Evolutionary conservation across 495 filamentous ascomycete species (phyloP), one percentile per base, ranked within the genome.

Genomic region (Trichoderma reesei): DNA sequence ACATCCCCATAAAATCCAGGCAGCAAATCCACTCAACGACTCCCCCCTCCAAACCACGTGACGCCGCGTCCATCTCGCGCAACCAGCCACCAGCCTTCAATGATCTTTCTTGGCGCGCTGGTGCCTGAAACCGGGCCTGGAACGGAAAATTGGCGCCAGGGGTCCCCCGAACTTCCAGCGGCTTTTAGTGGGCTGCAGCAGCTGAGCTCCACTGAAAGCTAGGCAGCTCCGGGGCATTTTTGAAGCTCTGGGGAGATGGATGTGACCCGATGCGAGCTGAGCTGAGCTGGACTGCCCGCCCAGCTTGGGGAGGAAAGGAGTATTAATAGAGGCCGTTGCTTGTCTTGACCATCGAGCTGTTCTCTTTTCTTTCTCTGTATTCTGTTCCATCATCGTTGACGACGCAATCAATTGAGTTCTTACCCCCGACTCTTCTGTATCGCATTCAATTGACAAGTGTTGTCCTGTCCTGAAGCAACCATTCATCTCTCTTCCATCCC

Each of bases 171-270:
- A 26, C 51, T 26, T 13, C 51, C 20, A 14, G 7, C 3, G 46
- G n/a, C n/a, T n/a, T n/a, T 18, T n/a, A 13, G 16, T 3, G 16
- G 31, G 46, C n/a, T 14, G 46, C 46, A 20, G n/a, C 51, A 26
- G 20, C 11, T 9, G 31, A 33, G 51, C 51, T 56, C 51, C 51
- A 56, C 51, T 56, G 34, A 56, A 48, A 31, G 42, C 42, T 34
- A 56, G 51, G 51, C 51, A 56, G 51, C 51, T 56, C 51, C 26
- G 51, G 51, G 51, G 51, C 51, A 39, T 39, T 39, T 34, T 18
- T 51, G 44, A 18, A 6, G 14, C 11, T 2, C 14, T 20, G 20
- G 1, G 5, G 5, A 51, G 46, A 16, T 51, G 46, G 3, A n/a
- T n/a, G n/a, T 10, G 37, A 5, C 37, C 37, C 44, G 16, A 48